Base-by-base conservation (phyloP, 2,329 filamentous ascomycete genomes). In the Fusarium tricinctum region DNA sequence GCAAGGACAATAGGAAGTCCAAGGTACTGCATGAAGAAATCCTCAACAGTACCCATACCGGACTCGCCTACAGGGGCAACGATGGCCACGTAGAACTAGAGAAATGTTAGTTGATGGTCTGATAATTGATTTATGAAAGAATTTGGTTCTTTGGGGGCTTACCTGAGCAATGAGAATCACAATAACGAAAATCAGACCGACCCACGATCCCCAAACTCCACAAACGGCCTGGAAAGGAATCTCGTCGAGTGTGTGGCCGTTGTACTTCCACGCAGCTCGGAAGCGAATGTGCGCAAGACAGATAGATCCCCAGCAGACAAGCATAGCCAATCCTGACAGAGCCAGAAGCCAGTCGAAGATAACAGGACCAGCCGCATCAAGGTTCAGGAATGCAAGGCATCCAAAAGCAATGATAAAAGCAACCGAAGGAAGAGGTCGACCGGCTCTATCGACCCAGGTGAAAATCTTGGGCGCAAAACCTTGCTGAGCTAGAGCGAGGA, bases 251-350 rank as follows among this genome's bases (percentile, higher is more conserved):
- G 82, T 84, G 70, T 85, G 87, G 20, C 88, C 88, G 49, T 89
- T 83, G 30, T 79, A 74, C 32, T 77, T 78, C 89, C 89, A 91
- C 0, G 88, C 89, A 7, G 74, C 72, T 43, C 89, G 86, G 82
- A 91, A 91, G 20, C 89, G 88, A 69, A 91, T 89, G 71, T 91
- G 89, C 0, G 67, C 58, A 19, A 89, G 75, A 74, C 88, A 90
- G 68, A 91, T 89, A 44, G 85, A 88, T 26, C 83, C 87, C 88
- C 89, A 91, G 22, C 88, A 86, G 75, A 90, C 90, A 52, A 91
- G 83, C 43, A 87, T 84, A 13, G 85, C 84, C 9, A 91, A 81
- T 63, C 87, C 89, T 2, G 88, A 90, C 10, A 91, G 79, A 8
- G 88, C 86, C 28, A 88, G 82, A 17, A 91, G 84, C 89, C 89